phyloP scores from a whole-genome alignment of 2,329 filamentous ascomycete species.

The Trichoderma atroviride region DNA sequence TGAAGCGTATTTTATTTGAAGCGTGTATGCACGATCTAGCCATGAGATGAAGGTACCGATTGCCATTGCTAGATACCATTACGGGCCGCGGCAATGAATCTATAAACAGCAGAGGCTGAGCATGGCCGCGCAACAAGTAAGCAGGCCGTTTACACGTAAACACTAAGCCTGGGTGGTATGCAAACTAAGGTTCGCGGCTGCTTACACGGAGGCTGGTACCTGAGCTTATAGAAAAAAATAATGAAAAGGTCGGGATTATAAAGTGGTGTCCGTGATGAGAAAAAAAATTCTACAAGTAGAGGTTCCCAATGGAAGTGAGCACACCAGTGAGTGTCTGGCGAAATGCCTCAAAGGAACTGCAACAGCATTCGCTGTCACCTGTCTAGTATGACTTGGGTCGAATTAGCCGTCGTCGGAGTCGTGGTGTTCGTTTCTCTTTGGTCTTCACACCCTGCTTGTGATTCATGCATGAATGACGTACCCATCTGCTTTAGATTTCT shows the following conservation, averaged over 20 bases:
- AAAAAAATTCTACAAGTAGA: neutral
- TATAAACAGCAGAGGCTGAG: neutral
- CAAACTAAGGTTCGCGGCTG: neutral
- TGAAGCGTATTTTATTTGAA: neutral
- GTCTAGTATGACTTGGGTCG: neutral
- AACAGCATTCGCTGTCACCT: neutral
- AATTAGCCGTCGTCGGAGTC: neutral
- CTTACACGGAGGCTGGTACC: neutral
- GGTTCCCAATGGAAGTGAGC: neutral
- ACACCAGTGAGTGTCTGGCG: neutral
- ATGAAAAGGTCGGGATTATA: neutral
- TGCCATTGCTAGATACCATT: neutral
- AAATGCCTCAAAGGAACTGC: neutral
- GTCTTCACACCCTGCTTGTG: neutral
- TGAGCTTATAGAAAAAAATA: neutral
- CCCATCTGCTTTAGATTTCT: neutral
- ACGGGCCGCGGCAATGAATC: neutral
- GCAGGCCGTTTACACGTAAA: slow-evolving; percentile 17
- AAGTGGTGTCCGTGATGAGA: neutral
- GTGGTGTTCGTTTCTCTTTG: neutral
- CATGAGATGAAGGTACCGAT: neutral
- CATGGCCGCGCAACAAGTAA: neutral
- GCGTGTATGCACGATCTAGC: neutral
- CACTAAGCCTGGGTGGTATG: neutral
- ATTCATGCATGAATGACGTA: neutral